Conservation (phyloP, 2,329 filamentous ascomycete species). For the Bipolaris cookei region DNA sequence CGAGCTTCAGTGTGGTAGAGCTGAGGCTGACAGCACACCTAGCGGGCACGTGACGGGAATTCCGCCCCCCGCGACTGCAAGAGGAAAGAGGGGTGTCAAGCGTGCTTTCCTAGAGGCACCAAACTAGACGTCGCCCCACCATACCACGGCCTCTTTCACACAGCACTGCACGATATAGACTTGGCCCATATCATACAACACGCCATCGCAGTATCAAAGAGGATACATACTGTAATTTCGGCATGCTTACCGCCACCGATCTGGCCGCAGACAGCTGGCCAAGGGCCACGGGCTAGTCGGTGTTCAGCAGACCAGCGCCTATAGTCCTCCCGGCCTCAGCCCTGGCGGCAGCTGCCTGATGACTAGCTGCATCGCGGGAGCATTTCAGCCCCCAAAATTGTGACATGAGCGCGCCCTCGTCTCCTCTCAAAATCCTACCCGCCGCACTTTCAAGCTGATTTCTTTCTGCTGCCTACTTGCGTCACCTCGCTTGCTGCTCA, state of each 20-base stretch:
- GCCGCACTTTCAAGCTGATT: slow-evolving; percentile 25
- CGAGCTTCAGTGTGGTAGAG: neutral
- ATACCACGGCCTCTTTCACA: slow-evolving; percentile 8
- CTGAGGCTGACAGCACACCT: slow-evolving; percentile 12
- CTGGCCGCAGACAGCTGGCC: slow-evolving; percentile 7
- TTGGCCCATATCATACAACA: slow-evolving; percentile 10
- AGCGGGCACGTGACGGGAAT: neutral
- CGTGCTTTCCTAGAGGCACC: slow-evolving; percentile 9
- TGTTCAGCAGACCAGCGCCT: slow-evolving; percentile 34
- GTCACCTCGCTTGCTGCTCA: slow-evolving; percentile 24
- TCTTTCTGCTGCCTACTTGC: slow-evolving; percentile 18
- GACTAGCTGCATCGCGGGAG: slow-evolving; percentile 38
- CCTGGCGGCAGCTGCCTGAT: slow-evolving; percentile 37
- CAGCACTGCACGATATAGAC: slow-evolving; percentile 1
- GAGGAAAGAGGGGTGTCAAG: slow-evolving; percentile 7
- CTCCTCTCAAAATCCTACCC: slow-evolving; percentile 29
- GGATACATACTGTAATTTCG: slow-evolving; percentile 2
- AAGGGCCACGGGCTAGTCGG: slow-evolving; percentile 9
- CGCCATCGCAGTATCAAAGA: slow-evolving; percentile 5
- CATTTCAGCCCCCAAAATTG: slow-evolving; percentile 33
- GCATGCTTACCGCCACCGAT: slow-evolving; percentile 17
- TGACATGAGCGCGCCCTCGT: slow-evolving; percentile 5
- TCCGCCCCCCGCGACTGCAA: slow-evolving; percentile 7
- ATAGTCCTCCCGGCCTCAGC: slow-evolving; percentile 23
- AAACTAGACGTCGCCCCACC: slow-evolving; percentile 14